Percentiles rank a stretch among this genome's conserved stretches.
Conservation (phyloP, 83 land plant genomes). For the Diphasiastrum complanatum region DNA sequence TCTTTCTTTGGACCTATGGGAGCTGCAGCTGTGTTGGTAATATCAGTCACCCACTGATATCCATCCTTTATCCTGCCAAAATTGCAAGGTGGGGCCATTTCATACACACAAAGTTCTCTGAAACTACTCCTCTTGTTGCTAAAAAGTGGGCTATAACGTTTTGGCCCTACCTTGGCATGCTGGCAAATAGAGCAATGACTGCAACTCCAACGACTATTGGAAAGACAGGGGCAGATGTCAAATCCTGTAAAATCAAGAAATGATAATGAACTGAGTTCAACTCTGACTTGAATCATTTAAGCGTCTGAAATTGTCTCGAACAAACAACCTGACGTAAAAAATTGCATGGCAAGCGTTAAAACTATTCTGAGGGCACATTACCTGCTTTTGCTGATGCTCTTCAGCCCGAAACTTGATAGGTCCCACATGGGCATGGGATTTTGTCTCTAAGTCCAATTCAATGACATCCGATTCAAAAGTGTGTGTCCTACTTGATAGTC, state of each 20-base stretch:
- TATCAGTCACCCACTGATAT: conserved; percentile 36
- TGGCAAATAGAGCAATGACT: conserved; percentile 52
- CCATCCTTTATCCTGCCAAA: conserved; percentile 53
- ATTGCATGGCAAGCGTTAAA: not conserved
- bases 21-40: conserved; percentile 18
- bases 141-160: not conserved
- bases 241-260: conserved; percentile 43
- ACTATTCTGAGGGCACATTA: conserved; percentile 10
- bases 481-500: conserved; percentile 39
- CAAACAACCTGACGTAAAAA: not conserved
- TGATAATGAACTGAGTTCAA: not conserved
- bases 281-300: no score
- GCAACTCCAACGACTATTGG: conserved; percentile 66
- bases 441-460: conserved; percentile 61
- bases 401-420: conserved; percentile 46
- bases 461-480: conserved; percentile 61
- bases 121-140: not conserved
- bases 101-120: not conserved
- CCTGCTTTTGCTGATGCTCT: conserved; percentile 66
- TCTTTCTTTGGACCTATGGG: conserved; percentile 40
- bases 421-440: conserved; percentile 58
- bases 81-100: not conserved
- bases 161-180: conserved; percentile 55
- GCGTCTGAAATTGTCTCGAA: no score
- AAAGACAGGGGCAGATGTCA: conserved; percentile 60